Conservation (phyloP, 345 rosid species). For the Eucalyptus polybractea region DNA sequence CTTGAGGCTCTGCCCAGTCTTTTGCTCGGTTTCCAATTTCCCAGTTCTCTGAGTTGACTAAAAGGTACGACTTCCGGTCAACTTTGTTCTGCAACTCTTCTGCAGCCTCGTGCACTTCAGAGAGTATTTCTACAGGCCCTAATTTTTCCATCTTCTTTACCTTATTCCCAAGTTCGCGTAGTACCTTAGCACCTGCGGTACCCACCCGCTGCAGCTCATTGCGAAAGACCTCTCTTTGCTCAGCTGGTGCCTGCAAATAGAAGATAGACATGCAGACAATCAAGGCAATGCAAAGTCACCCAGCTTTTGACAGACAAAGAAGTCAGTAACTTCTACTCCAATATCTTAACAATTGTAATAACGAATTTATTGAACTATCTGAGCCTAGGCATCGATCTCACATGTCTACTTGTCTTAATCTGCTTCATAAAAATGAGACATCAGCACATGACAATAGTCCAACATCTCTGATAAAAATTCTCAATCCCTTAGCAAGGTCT, state of each 20-base stretch:
- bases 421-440: background rate
- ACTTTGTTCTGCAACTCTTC: slow-evolving; percentile 67
- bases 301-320: background rate
- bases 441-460: background rate
- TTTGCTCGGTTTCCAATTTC: slow-evolving; percentile 57
- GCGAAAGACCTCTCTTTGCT: slow-evolving; percentile 55
- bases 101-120: slow-evolving; percentile 58
- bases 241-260: slow-evolving; percentile 59
- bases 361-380: background rate
- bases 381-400: background rate
- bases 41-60: slow-evolving; percentile 82
- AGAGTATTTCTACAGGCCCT: slow-evolving; percentile 49
- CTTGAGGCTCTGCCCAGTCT: slow-evolving; percentile 28
- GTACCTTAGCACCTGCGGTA: slow-evolving; percentile 53
- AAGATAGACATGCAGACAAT: background rate
- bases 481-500: background rate
- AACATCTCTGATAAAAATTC: background rate
- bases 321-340: background rate
- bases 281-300: background rate
- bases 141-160: slow-evolving; percentile 81
- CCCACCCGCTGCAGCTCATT: slow-evolving; percentile 64
- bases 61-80: slow-evolving; percentile 75
- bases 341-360: background rate
- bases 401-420: background rate
- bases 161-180: slow-evolving; percentile 67